Conservation (phyloP, 495 filamentous ascomycete genomes). For the Annulohypoxylon moriforme region DNA sequence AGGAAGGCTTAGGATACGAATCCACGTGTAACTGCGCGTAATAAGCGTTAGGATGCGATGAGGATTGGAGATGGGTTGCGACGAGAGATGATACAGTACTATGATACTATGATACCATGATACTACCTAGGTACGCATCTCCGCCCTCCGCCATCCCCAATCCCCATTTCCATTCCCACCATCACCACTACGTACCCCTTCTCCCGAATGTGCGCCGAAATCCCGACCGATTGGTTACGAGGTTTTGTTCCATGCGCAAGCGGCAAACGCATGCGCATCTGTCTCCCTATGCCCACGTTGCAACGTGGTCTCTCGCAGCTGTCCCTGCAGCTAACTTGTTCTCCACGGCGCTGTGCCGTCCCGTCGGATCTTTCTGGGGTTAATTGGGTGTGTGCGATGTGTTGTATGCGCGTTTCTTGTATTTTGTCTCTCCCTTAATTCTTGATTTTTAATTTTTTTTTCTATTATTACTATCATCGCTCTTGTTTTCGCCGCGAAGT, state of each 20-base stretch:
- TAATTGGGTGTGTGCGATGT: neutral
- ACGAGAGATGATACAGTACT: conserved; percentile 10
- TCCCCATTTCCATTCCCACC: conserved; percentile 1
- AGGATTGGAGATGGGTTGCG: conserved; percentile 3
- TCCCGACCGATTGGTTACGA: conserved; percentile 42
- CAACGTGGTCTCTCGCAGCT: conserved; percentile 42
- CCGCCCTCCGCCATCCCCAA: neutral
- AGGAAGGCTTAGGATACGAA: conserved; percentile 21
- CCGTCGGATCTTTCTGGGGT: conserved; percentile 34
- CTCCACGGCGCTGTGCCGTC: conserved; percentile 37
- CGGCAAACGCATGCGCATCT: conserved; percentile 6
- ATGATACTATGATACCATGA: neutral
- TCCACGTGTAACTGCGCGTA: conserved; percentile 43
- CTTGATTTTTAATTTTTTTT: conserved; percentile 6
- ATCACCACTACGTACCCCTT: conserved; percentile 1
- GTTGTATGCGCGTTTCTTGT: neutral
- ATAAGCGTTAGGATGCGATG: conserved; percentile 20
- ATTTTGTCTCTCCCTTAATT: neutral
- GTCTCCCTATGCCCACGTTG: conserved; percentile 35
- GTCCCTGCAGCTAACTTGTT: conserved; percentile 34
- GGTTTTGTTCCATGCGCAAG: conserved; percentile 32
- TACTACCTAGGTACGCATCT: neutral
- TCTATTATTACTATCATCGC: neutral
- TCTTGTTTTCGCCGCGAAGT: neutral
- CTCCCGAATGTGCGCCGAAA: conserved; percentile 32